Evolutionary conservation across 2,329 filamentous ascomycete species (phyloP).

Genomic region (Corynespora cassiicola): DNA sequence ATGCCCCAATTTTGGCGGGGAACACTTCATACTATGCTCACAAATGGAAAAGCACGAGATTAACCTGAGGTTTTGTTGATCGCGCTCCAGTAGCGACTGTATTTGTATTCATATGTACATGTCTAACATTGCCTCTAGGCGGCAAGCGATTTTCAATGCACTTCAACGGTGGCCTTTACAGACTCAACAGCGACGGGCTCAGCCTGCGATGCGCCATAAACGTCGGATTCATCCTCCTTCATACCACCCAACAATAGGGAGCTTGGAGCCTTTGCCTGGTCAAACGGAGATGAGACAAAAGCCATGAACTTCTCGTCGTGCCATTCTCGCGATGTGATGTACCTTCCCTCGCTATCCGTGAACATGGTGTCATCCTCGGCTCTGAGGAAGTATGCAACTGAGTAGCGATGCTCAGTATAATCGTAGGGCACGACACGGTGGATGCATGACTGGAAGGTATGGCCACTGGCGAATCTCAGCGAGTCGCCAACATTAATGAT

Average conservation of each 20-base stretch:
- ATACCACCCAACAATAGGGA: conserved; percentile 35
- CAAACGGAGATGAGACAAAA: conserved; percentile 29
- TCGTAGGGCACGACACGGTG: conserved; percentile 64
- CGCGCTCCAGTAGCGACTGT: no score
- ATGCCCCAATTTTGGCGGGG: no score
- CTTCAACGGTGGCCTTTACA: no score
- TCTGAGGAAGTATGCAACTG: conserved; percentile 65
- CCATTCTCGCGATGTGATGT: conserved; percentile 56
- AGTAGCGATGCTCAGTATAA: conserved; percentile 62
- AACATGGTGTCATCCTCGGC: conserved; percentile 65
- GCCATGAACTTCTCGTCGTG: conserved; percentile 43
- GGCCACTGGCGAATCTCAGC: conserved; percentile 61
- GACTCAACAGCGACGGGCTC: no score
- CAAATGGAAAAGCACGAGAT: no score
- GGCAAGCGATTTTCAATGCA: no score
- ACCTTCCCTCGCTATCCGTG: conserved; percentile 60
- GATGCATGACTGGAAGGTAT: conserved; percentile 63
- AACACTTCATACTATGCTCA: no score
- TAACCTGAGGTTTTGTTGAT: no score
- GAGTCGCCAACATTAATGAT: conserved; percentile 67
- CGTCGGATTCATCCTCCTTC: conserved; percentile 33
- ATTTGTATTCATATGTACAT: no score
- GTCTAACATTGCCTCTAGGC: no score
- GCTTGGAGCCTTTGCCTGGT: conserved; percentile 28
- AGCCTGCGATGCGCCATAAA: no score